phyloP scores from a whole-genome alignment of 169 alveolate species.

The Gregarina niphandrodes region DNA sequence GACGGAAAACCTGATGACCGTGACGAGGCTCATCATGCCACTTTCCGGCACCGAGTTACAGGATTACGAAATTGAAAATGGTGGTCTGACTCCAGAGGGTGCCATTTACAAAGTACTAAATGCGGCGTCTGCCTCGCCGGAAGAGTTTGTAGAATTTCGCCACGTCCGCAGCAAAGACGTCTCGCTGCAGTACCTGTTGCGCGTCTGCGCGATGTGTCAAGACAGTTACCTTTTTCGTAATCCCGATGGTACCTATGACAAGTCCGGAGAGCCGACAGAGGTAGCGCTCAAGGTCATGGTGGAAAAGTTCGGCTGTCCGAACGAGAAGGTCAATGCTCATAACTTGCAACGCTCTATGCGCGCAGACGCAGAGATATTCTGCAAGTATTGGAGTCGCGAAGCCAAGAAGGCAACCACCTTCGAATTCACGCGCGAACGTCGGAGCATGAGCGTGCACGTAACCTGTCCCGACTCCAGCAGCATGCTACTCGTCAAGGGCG shows the following conservation, averaged over 20 bases:
- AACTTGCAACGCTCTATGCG: constrained; percentile 5
- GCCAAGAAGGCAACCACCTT: constrained; percentile 51
- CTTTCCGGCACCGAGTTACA: constrained; percentile 6
- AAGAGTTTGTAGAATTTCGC: no score
- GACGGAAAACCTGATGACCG: constrained; percentile 86
- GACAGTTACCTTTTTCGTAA: no score
- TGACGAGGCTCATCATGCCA: constrained; percentile 27
- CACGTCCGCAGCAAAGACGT: no score
- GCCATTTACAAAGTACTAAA: no score
- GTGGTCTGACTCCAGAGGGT: no score
- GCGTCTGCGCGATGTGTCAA: no score
- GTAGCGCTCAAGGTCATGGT: constrained; percentile 34
- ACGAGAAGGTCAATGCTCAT: constrained; percentile 13
- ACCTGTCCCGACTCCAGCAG: no score
- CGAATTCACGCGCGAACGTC: constrained; percentile 85
- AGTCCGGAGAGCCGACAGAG: constrained; percentile 54
- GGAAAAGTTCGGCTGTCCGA: constrained; percentile 46
- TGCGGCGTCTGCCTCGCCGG: no score
- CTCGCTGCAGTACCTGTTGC: no score
- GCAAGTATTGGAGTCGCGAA: constrained; percentile 20
- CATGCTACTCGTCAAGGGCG: no score
- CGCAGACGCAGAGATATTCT: background rate
- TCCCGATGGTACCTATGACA: constrained; percentile 17
- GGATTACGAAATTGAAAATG: no score
- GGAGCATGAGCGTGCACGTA: constrained; percentile 86